Base-by-base conservation (phyloP, 306 rosid species). In the Hippophae rhamnoides region DNA sequence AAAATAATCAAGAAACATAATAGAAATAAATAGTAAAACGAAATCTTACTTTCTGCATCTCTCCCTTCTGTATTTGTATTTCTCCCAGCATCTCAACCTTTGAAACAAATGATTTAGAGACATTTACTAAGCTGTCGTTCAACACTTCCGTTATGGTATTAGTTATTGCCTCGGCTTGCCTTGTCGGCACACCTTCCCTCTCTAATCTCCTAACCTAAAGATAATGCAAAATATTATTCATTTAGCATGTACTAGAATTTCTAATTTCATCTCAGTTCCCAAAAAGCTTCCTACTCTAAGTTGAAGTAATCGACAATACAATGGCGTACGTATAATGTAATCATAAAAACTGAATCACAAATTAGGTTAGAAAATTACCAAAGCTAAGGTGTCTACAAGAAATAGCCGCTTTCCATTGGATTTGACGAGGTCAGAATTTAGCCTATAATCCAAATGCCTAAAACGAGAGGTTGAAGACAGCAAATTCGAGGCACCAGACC, bases 161-260 rank as follows among this genome's bases (percentile, higher is more conserved):
- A 9, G 93, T 92, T 71, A 92, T 88, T 8, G 96, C 99, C 81
- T 92, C 99, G 0, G 99, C 95, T 44, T 92, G 96, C 53, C 83
- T 71, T 1, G 87, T 79, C 41, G 99, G 95, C 31, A 92, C 71
- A 1, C 95, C 99, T 77, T 84, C 81, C 40, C 86, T 86, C 77
- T 92, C 99, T 57, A 88, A 74, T 74, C 67, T 85, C 72, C 92
- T 88, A 45, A 92, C 96, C 96, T 92, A 72, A 5, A 73, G 56
- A 25, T 48, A 54, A 61, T 9, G 43, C 52, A 55, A 6, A 26
- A 54, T 7, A 9, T 46, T 18, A 69, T 65, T 49, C 43, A 43
- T 26, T 52, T 52, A 40, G 12, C 47, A 12, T 48, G 8, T 12
- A 48, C 23, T 10, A 27, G 38, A 1, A 41, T 31, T 43, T 50